Evolutionary conservation across 1,284 basidiomycete genomes (phyloP), one percentile per base, ranked within the genome.

Genomic region (Termitomyces sp.): DNA sequence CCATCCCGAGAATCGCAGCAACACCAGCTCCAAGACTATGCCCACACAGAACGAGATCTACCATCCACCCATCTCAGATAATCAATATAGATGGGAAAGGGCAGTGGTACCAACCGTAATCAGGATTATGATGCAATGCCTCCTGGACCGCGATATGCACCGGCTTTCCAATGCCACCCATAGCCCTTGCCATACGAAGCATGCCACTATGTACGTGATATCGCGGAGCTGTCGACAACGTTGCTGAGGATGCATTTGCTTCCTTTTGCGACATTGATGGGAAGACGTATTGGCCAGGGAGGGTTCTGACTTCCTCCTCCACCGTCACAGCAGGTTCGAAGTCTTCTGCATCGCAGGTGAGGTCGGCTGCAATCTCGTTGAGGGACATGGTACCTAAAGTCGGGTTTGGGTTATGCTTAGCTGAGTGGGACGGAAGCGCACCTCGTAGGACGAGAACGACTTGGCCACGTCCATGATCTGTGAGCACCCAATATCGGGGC

Each of bases 21-120:
- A 94, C 89, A 0, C 91, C 93, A 5, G 92, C 92, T 8, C 94
- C 93, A 2, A 96, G 77, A 65, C 90, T 92, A 67, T 96, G 94
- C 1, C 94, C 94, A 60, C 85, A 88, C 43, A 91, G 69, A 10
- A 90, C 78, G 21, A 91, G 71, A 56, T 88, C 88, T 90, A 61
- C 44, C 24, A 19, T 10, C 6, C 5, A 19, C 24, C 3, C 5
- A n/a, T 5, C 28, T 49, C 24, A 49, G 36, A 38, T 5, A 6
- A 17, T 15, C n/a, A 15, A 28, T 0, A 30, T 49, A 13, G 33
- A 2, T 10, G 39, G 12, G 19, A 15, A 9, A n/a, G 19, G 24
- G 19, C 24, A 19, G n/a, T 13, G 9, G 2, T n/a, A 61, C 72
- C 21, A 31, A 88, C 88, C 86, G 64, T 90, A 93, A 40, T 79